Evolutionary conservation across 1,139 yeast genomes (phyloP), one percentile per base, ranked within the genome.

Genomic region (Saccharomyces uvarum): DNA sequence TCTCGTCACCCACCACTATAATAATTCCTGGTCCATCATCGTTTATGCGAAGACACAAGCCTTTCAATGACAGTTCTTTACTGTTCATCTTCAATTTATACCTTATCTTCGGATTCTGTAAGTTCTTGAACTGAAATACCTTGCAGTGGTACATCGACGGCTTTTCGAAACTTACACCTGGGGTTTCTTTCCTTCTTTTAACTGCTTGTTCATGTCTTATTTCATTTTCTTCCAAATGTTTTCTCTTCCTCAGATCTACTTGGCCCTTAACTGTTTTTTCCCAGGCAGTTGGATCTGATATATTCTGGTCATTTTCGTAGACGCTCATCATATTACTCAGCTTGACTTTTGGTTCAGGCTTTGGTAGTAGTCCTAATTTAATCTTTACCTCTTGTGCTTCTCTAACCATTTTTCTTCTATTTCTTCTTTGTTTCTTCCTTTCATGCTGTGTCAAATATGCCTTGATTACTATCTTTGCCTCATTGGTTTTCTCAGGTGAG

Each of bases 341-440:
- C 63, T 85, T 88, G 31, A 91, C 88, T 69, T 91, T 93, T 2
- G 97, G 96, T 5, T 86, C 86, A 0, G 97, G 97, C 2, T 96
- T 87, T 0, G 96, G 86, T 51, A 85, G 90, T 26, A 91, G 72
- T 0, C 99, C 99, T 4, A 88, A 73, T 58, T 83, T 79, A 29
- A 91, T 84, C 51, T 88, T 75, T 62, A 89, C 95, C 65, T 88
- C 96, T 57, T 79, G 78, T 51, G 84, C 93, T 63, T 85, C 83
- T 57, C 82, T 81, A 55, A 73, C 75, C 52, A 78, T 77, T 51
- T 83, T 82, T 55, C 98, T 74, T 47, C 81, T 84, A 58, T 86
- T 86, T 57, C 86, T 80, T 50, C 97, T 77, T 47, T 86, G 77
- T 55, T 93, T 79, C 64, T 87, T 87, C 69, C 79, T 72, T 68